Percentiles rank a stretch among this genome's conserved stretches.
Evolutionary conservation across 1,284 basidiomycete genomes (phyloP).

Genomic region (Sanghuangporus baumii): DNA sequence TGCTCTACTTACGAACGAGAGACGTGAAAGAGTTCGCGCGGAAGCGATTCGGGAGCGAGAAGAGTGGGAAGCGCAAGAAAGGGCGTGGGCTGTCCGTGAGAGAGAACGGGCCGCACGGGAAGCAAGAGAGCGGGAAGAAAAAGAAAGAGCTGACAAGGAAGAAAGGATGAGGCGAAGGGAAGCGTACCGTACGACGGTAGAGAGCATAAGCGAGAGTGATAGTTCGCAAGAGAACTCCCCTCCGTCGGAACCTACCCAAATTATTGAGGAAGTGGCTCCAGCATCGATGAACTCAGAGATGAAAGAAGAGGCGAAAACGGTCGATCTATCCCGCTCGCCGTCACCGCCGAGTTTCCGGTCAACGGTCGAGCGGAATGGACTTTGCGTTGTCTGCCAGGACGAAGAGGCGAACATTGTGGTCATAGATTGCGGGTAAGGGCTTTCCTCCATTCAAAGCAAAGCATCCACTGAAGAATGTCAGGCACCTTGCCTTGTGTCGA

Average conservation of each 20-base stretch:
- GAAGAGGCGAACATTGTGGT: slow-evolving; percentile 88
- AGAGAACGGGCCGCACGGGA: slow-evolving; percentile 15
- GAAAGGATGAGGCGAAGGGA: slow-evolving; percentile 32
- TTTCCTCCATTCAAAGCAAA: neutral
- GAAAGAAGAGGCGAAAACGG: neutral
- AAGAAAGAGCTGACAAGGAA: slow-evolving; percentile 27
- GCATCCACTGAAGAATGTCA: slow-evolving; percentile 25
- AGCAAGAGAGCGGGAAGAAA: slow-evolving; percentile 25
- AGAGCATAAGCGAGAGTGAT: slow-evolving; percentile 29
- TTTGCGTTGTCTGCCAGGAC: slow-evolving; percentile 88
- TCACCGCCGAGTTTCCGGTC: neutral
- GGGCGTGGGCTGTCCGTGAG: slow-evolving; percentile 17
- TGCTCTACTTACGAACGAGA: slow-evolving; percentile 62
- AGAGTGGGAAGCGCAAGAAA: slow-evolving; percentile 20
- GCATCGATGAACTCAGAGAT: neutral
- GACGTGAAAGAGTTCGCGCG: slow-evolving; percentile 44
- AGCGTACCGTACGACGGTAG: slow-evolving; percentile 31
- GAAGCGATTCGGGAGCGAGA: slow-evolving; percentile 21
- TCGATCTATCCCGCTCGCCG: neutral
- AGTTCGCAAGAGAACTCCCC: slow-evolving; percentile 21
- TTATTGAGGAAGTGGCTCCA: neutral
- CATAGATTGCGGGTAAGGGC: slow-evolving; percentile 84
- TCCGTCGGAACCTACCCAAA: neutral
- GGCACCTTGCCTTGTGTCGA: slow-evolving; percentile 79
- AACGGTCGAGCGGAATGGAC: slow-evolving; percentile 58